Evolutionary conservation across 305 asterid genomes (phyloP).

Genomic region (Rubia peregrina): DNA sequence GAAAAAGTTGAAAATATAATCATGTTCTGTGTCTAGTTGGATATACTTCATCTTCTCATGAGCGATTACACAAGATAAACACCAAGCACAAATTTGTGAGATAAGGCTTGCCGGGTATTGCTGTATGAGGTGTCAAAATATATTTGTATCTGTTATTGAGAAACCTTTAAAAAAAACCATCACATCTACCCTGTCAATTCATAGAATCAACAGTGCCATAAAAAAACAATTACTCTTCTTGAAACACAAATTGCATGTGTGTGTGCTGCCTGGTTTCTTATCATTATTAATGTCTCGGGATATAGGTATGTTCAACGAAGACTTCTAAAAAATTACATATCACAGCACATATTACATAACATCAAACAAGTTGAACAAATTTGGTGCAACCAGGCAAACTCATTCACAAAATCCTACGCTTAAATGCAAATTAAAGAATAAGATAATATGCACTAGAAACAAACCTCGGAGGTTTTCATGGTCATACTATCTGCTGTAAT

Average conservation of each 20-base stretch:
- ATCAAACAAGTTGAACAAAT: not conserved
- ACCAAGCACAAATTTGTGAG: not conserved
- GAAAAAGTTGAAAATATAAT: not conserved
- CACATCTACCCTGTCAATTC: not conserved
- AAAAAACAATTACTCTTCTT: not conserved
- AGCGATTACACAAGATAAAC: not conserved
- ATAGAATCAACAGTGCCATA: not conserved
- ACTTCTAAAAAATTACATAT: not conserved
- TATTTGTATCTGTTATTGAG: not conserved
- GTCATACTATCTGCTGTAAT: slow-evolving; percentile 20
- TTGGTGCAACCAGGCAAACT: not conserved
- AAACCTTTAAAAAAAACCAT: not conserved
- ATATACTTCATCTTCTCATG: not conserved
- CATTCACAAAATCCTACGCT: not conserved
- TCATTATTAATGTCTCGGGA: not conserved
- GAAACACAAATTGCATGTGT: too few relatives aligned
- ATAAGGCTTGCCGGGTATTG: not conserved
- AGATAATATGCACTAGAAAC: slow-evolving; percentile 19
- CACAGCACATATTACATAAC: not conserved
- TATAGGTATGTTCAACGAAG: not conserved
- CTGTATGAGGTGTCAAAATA: not conserved
- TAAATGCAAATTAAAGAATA: slow-evolving; percentile 13
- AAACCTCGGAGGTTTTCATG: slow-evolving; percentile 45
- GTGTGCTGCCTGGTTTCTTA: not conserved
- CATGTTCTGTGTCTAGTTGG: not conserved